Evolutionary conservation across 805 yeast genomes (phyloP), one percentile per base, ranked within the genome.

Genomic region (Brettanomyces bruxellensis): DNA sequence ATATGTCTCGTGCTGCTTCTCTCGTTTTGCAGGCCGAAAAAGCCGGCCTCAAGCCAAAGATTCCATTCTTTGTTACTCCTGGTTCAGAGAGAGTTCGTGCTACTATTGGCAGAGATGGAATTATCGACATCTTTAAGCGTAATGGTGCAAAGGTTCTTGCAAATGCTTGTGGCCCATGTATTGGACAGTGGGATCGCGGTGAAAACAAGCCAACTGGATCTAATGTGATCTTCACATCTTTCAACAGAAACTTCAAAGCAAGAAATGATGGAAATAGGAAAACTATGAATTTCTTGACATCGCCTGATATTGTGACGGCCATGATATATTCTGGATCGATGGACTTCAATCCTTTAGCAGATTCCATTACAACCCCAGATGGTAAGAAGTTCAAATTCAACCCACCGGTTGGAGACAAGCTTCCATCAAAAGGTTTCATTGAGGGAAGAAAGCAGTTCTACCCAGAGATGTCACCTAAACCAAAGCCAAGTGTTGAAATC

Each of bases 41-140:
- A 48, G 95, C 81, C 63, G 99, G 98, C 52, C 76, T 91, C 62
- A 88, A 86, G 72, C 80, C 98, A 52, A 91, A 89, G 78, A 73
- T 95, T 51, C 80, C 89, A 59, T 91, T 81, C 77, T 86, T 91
- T 55, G 95, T 91, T 53, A 87, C 97, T 42, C 98, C 98, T 62
- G 98, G 98, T 70, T 87, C 96, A 49, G 98, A 91, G 75, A 97
- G 91, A 74, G 86, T 91, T 57, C 86, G 98, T 73, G 97, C 98
- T 55, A 91, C 98, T 55, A 91, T 91, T 67, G 96, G 84, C 66
- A 84, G 96, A 69, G 98, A 91, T 68, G 97, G 98, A 52, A 83
- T 86, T 68, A 79, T 91, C 57, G 74, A 83, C 57, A 84, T 93
- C 56, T 89, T 91, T 70, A 81, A 83, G 64, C 88, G 87, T 61